These are phyloP conservation scores for Dactylellina cionopaga DNA, from an alignment of 2,329 filamentous ascomycete species.

Conservation along the genomic window DNA sequence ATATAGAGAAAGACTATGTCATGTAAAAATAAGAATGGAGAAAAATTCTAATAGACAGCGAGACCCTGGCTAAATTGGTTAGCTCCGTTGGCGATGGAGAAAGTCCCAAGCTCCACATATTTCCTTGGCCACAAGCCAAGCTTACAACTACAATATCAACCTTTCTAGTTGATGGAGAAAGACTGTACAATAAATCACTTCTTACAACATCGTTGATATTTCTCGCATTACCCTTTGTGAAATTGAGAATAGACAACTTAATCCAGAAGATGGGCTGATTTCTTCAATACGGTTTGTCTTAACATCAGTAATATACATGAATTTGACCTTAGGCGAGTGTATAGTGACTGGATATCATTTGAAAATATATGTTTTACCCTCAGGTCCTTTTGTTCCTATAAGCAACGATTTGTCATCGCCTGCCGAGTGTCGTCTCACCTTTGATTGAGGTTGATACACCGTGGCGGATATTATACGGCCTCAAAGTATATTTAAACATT, in stretches of 20 bases:
- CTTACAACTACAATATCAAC: conserved; percentile 31
- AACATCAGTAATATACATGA: conserved; percentile 70
- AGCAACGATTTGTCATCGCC: too few species aligned
- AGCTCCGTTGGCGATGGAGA: conserved; percentile 18
- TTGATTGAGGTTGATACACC: too few species aligned
- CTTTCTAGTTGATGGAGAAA: conserved; percentile 59
- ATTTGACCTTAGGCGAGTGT: conserved; percentile 64
- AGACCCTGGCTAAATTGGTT: conserved; percentile 32
- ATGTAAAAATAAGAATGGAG: too few species aligned
- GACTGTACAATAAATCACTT: conserved; percentile 69
- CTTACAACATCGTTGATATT: conserved; percentile 68
- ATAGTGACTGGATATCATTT: too few species aligned
- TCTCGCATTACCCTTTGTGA: conserved; percentile 65
- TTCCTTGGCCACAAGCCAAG: conserved; percentile 37
- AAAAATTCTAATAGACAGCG: conserved; percentile 19
- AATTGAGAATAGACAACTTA: conserved; percentile 63
- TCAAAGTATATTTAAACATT: too few species aligned
- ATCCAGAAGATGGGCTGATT: conserved; percentile 66
- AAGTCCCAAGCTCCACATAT: conserved; percentile 40
- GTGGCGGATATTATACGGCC: too few species aligned
- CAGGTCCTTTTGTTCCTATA: too few species aligned
- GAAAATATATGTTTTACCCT: too few species aligned
- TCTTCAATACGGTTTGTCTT: conserved; percentile 67
- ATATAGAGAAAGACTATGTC: too few species aligned
- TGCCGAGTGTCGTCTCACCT: too few species aligned